Conservation (phyloP, 305 asterid genomes). For the Andrographis paniculata region DNA sequence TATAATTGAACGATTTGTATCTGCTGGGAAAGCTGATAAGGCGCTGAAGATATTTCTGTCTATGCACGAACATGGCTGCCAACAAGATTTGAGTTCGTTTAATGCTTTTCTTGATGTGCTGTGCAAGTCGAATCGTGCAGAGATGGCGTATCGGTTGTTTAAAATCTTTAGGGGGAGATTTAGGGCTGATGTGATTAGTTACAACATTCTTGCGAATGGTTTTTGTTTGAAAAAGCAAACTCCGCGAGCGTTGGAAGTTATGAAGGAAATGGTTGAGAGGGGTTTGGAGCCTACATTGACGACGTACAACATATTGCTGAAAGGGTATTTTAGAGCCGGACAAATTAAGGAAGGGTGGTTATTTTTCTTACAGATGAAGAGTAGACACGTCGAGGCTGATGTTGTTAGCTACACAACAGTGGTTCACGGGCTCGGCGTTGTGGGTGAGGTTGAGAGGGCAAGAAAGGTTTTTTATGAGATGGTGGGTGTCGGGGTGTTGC, state of each 20-base stretch:
- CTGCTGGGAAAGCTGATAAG: conserved; percentile 81
- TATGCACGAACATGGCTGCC: conserved; percentile 84
- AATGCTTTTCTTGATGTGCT: conserved; percentile 69
- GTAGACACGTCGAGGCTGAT: conserved; percentile 63
- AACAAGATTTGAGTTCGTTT: conserved; percentile 69
- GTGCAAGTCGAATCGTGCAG: conserved; percentile 71
- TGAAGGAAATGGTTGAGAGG: conserved; percentile 83
- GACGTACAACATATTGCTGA: conserved; percentile 69
- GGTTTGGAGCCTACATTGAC: conserved; percentile 57
- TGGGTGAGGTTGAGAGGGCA: conserved; percentile 68
- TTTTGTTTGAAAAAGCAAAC: conserved; percentile 71
- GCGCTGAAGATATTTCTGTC: conserved; percentile 71
- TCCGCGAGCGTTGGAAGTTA: conserved; percentile 56
- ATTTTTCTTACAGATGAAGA: conserved; percentile 86
- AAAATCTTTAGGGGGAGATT: conserved; percentile 57
- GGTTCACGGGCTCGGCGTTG: conserved; percentile 79
- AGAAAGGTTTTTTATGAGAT: conserved; percentile 61
- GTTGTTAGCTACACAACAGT: conserved; percentile 81
- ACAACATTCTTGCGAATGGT: conserved; percentile 70
- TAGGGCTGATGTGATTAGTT: conserved; percentile 55
- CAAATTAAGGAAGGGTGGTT: conserved; percentile 73
- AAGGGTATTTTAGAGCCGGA: conserved; percentile 68
- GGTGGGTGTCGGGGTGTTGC: conserved; percentile 78
- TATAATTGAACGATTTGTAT: conserved; percentile 65
- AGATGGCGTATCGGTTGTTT: conserved; percentile 58